Evolutionary conservation across 768 basidiomycete genomes (phyloP).

Genomic region (Russula dissimulans): DNA sequence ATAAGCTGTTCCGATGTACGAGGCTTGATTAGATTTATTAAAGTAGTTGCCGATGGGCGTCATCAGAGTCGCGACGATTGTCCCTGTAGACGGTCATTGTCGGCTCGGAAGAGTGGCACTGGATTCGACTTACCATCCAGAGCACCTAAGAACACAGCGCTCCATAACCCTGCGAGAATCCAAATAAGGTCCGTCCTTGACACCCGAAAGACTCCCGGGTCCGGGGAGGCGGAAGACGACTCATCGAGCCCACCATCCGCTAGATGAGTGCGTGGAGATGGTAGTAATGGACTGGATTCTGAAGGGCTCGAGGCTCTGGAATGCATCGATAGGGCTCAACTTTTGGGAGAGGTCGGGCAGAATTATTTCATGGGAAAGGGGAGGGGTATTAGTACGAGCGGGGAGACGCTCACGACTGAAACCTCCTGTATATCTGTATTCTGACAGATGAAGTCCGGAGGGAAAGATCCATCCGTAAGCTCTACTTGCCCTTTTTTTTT

Average conservation of each 20-base stretch:
- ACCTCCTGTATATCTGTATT: not conserved
- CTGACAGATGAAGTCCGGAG: slow-evolving; percentile 14
- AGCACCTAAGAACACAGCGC: slow-evolving; percentile 74
- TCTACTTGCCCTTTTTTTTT: slow-evolving; percentile 1
- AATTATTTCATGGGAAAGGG: slow-evolving; percentile 8
- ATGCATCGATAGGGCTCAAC: slow-evolving; percentile 25
- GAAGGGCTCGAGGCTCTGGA: slow-evolving; percentile 35
- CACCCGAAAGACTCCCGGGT: not conserved
- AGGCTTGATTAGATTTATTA: slow-evolving; percentile 66
- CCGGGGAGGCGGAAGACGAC: not conserved
- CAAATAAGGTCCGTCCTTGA: slow-evolving; percentile 50
- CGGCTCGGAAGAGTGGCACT: not conserved
- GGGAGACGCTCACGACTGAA: slow-evolving; percentile 11
- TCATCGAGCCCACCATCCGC: not conserved
- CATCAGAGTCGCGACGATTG: slow-evolving; percentile 78
- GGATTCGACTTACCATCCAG: slow-evolving; percentile 53
- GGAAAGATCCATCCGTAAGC: slow-evolving; percentile 17
- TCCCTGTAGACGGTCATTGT: slow-evolving; percentile 37
- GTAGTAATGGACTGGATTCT: slow-evolving; percentile 51
- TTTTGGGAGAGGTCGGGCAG: slow-evolving; percentile 3
- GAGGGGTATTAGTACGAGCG: slow-evolving; percentile 14
- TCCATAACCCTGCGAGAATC: slow-evolving; percentile 75
- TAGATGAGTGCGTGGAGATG: not conserved
- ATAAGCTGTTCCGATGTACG: slow-evolving; percentile 85
- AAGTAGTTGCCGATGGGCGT: slow-evolving; percentile 83